These are phyloP conservation scores for Polyplosphaeria fusca DNA, from an alignment of 495 filamentous ascomycete species.

Conservation along the genomic window DNA sequence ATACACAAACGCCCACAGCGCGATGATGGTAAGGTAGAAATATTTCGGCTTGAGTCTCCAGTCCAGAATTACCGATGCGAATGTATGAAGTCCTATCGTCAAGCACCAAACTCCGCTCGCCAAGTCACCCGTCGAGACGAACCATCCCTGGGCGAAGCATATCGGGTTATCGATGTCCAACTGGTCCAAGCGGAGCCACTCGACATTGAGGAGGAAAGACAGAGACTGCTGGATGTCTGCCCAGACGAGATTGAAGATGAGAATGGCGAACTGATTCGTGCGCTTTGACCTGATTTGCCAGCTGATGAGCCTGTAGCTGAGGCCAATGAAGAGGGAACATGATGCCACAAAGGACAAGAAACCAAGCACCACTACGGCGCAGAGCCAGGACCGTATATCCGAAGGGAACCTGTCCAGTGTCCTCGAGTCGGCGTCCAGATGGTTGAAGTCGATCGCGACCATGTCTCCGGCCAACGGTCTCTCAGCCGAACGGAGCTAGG, in stretches of 20 bases:
- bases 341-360: slow-evolving; percentile 38
- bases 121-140: slow-evolving; percentile 68
- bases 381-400: slow-evolving; percentile 32
- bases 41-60: slow-evolving; percentile 18
- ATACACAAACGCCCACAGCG: slow-evolving; percentile 29
- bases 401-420: slow-evolving; percentile 17
- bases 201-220: slow-evolving; percentile 64
- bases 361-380: slow-evolving; percentile 35
- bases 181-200: slow-evolving; percentile 56
- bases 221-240: slow-evolving; percentile 71
- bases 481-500: too few species aligned
- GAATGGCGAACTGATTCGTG: slow-evolving; percentile 67
- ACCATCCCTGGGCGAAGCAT: slow-evolving; percentile 70
- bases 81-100: slow-evolving; percentile 56
- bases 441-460: not conserved
- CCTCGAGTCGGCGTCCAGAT: slow-evolving; percentile 11
- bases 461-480: too few species aligned
- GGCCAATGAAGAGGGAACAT: slow-evolving; percentile 12
- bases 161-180: slow-evolving; percentile 53
- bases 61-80: slow-evolving; percentile 41
- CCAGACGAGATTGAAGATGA: slow-evolving; percentile 70
- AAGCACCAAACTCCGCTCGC: slow-evolving; percentile 64
- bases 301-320: slow-evolving; percentile 23
- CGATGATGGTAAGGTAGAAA: slow-evolving; percentile 20
- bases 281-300: slow-evolving; percentile 36